These are phyloP conservation scores for Aspergillus costaricaensis DNA, from an alignment of 2,329 filamentous ascomycete species.

Conservation along the genomic window DNA sequence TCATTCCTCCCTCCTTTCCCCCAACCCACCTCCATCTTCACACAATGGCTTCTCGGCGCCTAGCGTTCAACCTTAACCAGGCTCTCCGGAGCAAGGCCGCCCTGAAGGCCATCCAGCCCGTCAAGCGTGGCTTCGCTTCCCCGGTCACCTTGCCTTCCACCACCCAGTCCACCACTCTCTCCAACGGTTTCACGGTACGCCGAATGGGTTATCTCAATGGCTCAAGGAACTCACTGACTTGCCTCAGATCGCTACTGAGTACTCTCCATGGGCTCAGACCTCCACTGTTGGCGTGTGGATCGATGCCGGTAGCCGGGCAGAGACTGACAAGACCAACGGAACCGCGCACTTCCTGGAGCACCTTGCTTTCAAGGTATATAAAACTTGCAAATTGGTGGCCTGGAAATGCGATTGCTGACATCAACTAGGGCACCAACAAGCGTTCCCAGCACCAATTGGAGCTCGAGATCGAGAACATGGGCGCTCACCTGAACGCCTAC, in stretches of 20 bases:
- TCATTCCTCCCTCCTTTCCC: constrained; percentile 54
- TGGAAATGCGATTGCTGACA: constrained; percentile 15
- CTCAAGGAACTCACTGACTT: constrained; percentile 32
- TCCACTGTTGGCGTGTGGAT: constrained; percentile 99
- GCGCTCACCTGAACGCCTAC: constrained; percentile 98
- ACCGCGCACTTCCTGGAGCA: constrained; percentile 99
- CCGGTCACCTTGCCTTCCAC: constrained; percentile 72
- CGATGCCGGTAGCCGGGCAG: constrained; percentile 95
- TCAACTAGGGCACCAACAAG: constrained; percentile 75
- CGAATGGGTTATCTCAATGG: constrained; percentile 18
- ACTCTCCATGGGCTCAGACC: constrained; percentile 97
- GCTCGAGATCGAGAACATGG: constrained; percentile 99
- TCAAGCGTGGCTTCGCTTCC: constrained; percentile 87
- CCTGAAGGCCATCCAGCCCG: constrained; percentile 72
- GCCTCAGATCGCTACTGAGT: constrained; percentile 87
- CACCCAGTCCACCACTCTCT: constrained; percentile 93
- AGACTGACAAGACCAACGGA: constrained; percentile 98
- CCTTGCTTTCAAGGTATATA: constrained; percentile 93
- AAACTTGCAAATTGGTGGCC: neutral
- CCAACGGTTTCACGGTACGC: constrained; percentile 92
- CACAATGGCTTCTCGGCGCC: constrained; percentile 92
- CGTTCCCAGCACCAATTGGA: constrained; percentile 96
- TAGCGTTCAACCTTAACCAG: constrained; percentile 91
- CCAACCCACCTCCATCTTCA: constrained; percentile 37
- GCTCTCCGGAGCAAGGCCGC: constrained; percentile 85